Base-by-base conservation (phyloP, 306 rosid species). In the Hippophae gyantsensis region DNA sequence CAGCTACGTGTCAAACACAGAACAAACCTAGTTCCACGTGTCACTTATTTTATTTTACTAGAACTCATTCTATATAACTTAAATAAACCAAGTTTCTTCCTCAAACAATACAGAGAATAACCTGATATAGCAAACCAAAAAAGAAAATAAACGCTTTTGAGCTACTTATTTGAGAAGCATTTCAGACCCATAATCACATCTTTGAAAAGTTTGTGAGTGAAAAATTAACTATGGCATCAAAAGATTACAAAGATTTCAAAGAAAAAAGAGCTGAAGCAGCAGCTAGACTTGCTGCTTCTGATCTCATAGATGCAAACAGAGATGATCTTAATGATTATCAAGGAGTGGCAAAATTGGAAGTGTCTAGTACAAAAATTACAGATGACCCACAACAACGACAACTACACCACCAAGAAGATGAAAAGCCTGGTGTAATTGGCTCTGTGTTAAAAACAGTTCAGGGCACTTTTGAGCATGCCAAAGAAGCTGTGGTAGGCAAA, bases 191-290 rank as follows among this genome's bases (percentile, higher is more conserved):
- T 32, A 32, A 32, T 32, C 38, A 32, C 38, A 32, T 27, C 57
- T 7, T 11, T 47, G 0, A 53, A 8, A 25, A 25, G 42, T 25
- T 11, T 23, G 6, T 1, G 41, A 18, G 38, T 14, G 14, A 47
- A 53, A 48, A 48, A 48, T 10, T 18, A 18, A 27, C 62, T 27
- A 87, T 87, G 96, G 87, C 89, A 14, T 84, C 87, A 7, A 45
- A 27, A 42, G 68, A 77, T 40, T 71, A 68, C 74, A 85, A 79
- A 42, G 68, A 77, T 40, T 71, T 70, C 72, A 85, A 79, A 70
- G 70, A 78, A 41, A 82, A 79, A 68, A 63, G 77, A 70, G 95
- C 96, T 0, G 87, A 81, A 73, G 96, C 84, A 45, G 87, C 82
- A 0, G 78, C 83, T 2, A 83, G 73, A 41, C 81, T 77, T 0